Evolutionary conservation across 2,329 filamentous ascomycete species (phyloP), one percentile per base, ranked within the genome.

Genomic region (Trichophaea hybrida): DNA sequence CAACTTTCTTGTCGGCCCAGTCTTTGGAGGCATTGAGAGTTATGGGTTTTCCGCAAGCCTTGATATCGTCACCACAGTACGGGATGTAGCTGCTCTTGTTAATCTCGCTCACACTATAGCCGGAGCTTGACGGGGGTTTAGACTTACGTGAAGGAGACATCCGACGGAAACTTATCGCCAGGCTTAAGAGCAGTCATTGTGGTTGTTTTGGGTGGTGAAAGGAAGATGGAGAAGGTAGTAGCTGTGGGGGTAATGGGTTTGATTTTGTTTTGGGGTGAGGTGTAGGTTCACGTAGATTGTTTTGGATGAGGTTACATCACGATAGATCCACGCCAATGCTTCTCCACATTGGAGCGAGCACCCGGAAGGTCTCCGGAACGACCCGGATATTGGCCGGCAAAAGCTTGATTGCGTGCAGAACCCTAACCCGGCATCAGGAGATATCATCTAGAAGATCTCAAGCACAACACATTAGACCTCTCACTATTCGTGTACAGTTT

Each of bases 91-190:
- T 85, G 64, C 59, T 43, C 15, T 24, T 49, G 12, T 24, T 17
- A 34, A 31, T 15, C n/a, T 56, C 17, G n/a, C 44, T 55, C 50
- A 38, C 34, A 12, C 52, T 13, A 32, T 32, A 58, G 57, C 61
- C 37, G 49, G 15, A 53, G 56, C 33, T 33, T 51, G 34, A 17
- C n/a, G 13, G 46, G 3, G 24, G 51, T 44, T 58, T 35, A 54
- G 44, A 74, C 79, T 69, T 74, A 84, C 81, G 78, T 77, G 78
- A 96, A 96, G 73, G 78, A 77, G 63, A 94, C 84, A 68, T 80
- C 85, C 68, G 82, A 76, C 68, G 90, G 90, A 79, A 97, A 91
- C 72, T 77, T 76, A 73, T 94, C 88, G 71, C 90, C 90, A 72
- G 80, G 79, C 73, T 90, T 83, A 74, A 93, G 80, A 13, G 44